Conservation (phyloP, 257 asterid species). For the Solanum chiquidenum region DNA sequence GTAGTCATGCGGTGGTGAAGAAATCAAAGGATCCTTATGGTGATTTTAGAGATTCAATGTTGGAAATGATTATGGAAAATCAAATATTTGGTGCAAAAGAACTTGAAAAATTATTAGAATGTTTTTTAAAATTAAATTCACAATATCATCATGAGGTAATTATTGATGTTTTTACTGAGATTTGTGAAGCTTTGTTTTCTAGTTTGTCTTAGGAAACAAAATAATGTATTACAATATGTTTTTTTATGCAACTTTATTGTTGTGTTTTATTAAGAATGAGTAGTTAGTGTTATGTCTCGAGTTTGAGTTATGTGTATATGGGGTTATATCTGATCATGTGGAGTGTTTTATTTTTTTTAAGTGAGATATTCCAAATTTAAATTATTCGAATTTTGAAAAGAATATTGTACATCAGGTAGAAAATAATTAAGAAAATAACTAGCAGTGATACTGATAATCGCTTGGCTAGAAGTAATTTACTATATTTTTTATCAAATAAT, state of each 20-base stretch:
- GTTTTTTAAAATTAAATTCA: conserved; percentile 37
- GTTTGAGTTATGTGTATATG: background rate
- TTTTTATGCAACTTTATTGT: background rate
- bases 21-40: conserved; percentile 39
- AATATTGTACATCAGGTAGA: background rate
- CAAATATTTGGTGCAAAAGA: conserved; percentile 26
- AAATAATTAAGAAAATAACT: background rate
- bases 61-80: conserved; percentile 54
- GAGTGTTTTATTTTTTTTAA: background rate
- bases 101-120: conserved; percentile 33
- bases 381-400: background rate
- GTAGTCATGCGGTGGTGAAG: conserved; percentile 43
- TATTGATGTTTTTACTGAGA: conserved; percentile 36
- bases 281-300: too few relatives aligned
- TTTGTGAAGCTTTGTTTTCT: conserved; percentile 32
- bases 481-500: too few relatives aligned
- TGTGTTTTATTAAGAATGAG: background rate
- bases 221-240: background rate
- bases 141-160: conserved; percentile 37
- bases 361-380: rapidly evolving
- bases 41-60: conserved; percentile 44
- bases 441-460: background rate
- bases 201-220: background rate
- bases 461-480: background rate
- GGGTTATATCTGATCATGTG: background rate